Conservation (phyloP, 2,329 filamentous ascomycete genomes). For the Cytospora leucostoma region DNA sequence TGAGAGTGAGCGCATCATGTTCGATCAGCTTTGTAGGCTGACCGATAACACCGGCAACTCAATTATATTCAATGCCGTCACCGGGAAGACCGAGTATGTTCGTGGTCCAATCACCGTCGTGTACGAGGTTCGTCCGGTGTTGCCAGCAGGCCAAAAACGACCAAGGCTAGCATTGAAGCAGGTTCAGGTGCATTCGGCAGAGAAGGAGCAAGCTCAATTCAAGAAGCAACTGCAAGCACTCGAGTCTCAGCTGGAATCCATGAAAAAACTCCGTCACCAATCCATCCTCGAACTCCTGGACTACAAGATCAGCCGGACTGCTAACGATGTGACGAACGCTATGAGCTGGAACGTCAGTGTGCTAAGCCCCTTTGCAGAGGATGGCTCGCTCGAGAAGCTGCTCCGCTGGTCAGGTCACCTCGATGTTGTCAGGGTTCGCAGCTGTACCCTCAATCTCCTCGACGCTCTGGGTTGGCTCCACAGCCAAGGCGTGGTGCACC, state of each 20-base stretch:
- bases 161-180: constrained; percentile 76
- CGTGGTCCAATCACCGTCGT: constrained; percentile 67
- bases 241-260: constrained; percentile 72
- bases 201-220: constrained; percentile 62
- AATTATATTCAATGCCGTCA: constrained; percentile 69
- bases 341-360: constrained; percentile 71
- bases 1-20: constrained; percentile 50
- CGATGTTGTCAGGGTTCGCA: constrained; percentile 72
- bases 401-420: constrained; percentile 77
- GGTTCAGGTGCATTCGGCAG: constrained; percentile 58
- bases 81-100: constrained; percentile 66
- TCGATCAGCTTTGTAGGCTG: constrained; percentile 67
- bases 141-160: constrained; percentile 54
- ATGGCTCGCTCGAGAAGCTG: constrained; percentile 79
- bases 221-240: constrained; percentile 76
- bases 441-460: constrained; percentile 89
- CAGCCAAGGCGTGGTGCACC: constrained; percentile 79
- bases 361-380: constrained; percentile 75
- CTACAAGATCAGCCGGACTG: constrained; percentile 68
- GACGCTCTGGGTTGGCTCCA: constrained; percentile 88
- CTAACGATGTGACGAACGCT: constrained; percentile 41
- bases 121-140: constrained; percentile 71
- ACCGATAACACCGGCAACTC: constrained; percentile 64
- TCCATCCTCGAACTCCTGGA: constrained; percentile 80
- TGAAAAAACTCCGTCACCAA: constrained; percentile 74